Conservation (phyloP, 192 early-diverging fungal genomes). For the Blastocladiella britannica region DNA sequence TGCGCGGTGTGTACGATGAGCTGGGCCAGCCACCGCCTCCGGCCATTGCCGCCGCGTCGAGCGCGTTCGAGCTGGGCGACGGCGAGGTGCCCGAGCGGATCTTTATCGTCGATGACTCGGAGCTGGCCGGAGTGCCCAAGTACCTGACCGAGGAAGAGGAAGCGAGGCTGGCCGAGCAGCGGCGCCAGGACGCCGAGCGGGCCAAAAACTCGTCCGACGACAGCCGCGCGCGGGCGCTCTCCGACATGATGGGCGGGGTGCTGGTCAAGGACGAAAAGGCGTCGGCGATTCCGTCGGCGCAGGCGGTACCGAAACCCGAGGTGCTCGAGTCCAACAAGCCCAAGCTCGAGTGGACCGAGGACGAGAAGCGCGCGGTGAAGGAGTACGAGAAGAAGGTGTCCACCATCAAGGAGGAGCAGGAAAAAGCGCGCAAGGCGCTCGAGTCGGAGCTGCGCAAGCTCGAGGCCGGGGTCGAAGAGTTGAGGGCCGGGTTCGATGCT, state of each 20-base stretch:
- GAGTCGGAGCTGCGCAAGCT: slow-evolving; percentile 39
- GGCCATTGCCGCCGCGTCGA: too few relatives aligned
- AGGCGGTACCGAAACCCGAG: slow-evolving; percentile 10
- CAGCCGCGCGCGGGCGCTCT: slow-evolving; percentile 27
- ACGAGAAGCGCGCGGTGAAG: slow-evolving; percentile 30
- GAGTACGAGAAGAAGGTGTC: slow-evolving; percentile 43
- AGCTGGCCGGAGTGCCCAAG: too few relatives aligned
- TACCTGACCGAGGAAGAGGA: slow-evolving; percentile 30
- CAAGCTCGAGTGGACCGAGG: slow-evolving; percentile 28
- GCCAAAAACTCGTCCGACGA: slow-evolving; percentile 22
- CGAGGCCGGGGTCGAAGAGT: slow-evolving; percentile 22
- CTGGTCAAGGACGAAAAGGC: slow-evolving; percentile 26
- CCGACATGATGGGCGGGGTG: slow-evolving; percentile 35
- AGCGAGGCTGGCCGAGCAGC: slow-evolving; percentile 14
- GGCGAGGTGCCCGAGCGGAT: too few relatives aligned
- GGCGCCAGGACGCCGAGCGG: slow-evolving; percentile 24
- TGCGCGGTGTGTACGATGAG: too few relatives aligned
- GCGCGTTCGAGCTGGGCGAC: too few relatives aligned
- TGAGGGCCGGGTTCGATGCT: slow-evolving; percentile 24
- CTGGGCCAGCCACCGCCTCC: too few relatives aligned
- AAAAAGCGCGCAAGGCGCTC: slow-evolving; percentile 35
- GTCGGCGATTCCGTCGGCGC: slow-evolving; percentile 20
- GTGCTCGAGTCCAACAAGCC: slow-evolving; percentile 17
- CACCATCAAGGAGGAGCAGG: slow-evolving; percentile 37
- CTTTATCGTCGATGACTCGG: too few relatives aligned